Evolutionary conservation across 139 green algal genomes (phyloP), one percentile per base, ranked within the genome.

Genomic region (Trebouxia sp.): DNA sequence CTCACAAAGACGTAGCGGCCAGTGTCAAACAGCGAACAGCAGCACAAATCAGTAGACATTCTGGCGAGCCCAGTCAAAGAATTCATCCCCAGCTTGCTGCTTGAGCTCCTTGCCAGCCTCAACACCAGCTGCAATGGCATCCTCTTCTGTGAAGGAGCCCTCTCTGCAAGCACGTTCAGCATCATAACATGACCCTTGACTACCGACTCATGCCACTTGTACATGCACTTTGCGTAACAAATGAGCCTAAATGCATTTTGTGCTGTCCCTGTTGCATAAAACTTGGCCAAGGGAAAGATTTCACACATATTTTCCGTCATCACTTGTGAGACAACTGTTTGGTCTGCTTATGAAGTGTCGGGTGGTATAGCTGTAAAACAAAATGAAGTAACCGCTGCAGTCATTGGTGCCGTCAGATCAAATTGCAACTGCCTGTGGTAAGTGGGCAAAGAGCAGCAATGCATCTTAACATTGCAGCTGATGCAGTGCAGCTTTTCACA

Each of bases 51-150:
- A 79, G 47, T 65, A 43, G 14, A 62, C 72, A 37, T 42, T 55
- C 28, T 65, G 47, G 3, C 72, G 37, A 35, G 70, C 76, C 93
- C 93, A 97, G 85, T 92, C 83, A 70, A 96, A 96, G 83, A 97
- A 95, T 28, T 92, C 91, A n/a, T 86, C 85, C 1, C 90, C 86
- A 4, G 90, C 93, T 75, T 93, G 69, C n/a, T 69, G 35, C 89
- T 96, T 98, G 42, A 98, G 85, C 89, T 97, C 81, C 69, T 92
- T 83, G 38, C 94, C 94, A 14, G 91, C 90, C 41, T 96, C 94
- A 42, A 83, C 79, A 70, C 94, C 94, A 11, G 91, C 74, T 53
- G 76, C 70, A 30, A 86, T 58, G 4, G 86, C 94, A 7, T 90
- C 88, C 45, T 87, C 90, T 55, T 91, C 87, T 26, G 77, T 90